These are phyloP conservation scores for Pichia cephalocereana DNA, from an alignment of 805 yeast species.

Conservation along the genomic window DNA sequence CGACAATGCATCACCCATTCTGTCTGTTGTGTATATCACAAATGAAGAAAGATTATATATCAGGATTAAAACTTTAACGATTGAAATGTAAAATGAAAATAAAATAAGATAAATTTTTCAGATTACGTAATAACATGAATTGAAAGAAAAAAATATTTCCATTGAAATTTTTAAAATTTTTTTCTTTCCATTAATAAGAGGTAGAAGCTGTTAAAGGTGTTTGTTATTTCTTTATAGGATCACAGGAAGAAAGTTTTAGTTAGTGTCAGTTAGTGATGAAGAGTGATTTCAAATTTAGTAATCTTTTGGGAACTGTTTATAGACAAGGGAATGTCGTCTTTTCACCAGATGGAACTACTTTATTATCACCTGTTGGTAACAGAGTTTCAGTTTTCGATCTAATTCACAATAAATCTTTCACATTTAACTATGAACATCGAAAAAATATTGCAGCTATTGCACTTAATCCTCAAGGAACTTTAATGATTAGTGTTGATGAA, in stretches of 20 bases:
- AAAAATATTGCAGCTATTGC: conserved; percentile 74
- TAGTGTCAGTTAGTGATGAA: conserved; percentile 39
- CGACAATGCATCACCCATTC: conserved; percentile 34
- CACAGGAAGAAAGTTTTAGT: neutral
- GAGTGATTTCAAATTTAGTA: conserved; percentile 83
- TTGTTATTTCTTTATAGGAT: no score
- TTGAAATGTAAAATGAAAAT: no score
- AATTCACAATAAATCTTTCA: conserved; percentile 73
- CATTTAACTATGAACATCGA: conserved; percentile 89
- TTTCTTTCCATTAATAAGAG: no score
- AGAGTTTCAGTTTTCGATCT: conserved; percentile 84
- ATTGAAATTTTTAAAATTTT: no score
- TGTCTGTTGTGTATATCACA: neutral
- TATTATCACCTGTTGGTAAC: conserved; percentile 91
- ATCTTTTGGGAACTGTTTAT: conserved; percentile 89
- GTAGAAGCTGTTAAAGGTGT: no score
- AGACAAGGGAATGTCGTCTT: conserved; percentile 84
- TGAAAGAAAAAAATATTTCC: no score
- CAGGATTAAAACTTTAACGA: no score
- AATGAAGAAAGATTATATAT: neutral
- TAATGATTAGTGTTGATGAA: conserved; percentile 73
- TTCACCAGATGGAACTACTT: conserved; percentile 75
- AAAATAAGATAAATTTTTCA: no score
- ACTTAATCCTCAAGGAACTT: conserved; percentile 70
- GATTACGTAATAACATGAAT: no score